A percentile compares a stretch with the other conserved stretches of the same genome.
phyloP scores from a whole-genome alignment of 2,329 filamentous ascomycete species.

The Sporothrix sp. region DNA sequence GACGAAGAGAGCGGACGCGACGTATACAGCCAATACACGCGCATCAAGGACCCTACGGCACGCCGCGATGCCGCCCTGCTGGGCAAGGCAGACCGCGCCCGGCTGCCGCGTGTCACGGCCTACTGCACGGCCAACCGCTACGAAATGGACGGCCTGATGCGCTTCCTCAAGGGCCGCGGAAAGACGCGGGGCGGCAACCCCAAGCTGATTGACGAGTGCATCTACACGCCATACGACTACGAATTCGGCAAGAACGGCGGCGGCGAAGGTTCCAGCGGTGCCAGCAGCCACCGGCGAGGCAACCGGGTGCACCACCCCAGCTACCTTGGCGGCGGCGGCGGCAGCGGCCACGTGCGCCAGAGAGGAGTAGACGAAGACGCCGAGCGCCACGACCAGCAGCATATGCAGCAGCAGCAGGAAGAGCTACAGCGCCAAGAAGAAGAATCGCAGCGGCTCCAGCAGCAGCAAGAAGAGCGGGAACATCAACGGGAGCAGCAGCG shows the following conservation, averaged over 20 bases:
- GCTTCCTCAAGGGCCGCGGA: conserved; percentile 76
- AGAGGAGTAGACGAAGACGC: conserved; percentile 2
- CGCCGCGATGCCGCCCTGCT: conserved; percentile 82
- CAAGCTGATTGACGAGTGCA: conserved; percentile 93
- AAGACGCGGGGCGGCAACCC: conserved; percentile 72
- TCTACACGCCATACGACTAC: conserved; percentile 91
- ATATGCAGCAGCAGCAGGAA: conserved; percentile 20
- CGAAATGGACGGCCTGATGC: conserved; percentile 79
- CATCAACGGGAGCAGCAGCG: not conserved
- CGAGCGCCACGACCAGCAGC: conserved; percentile 13
- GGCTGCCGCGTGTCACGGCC: conserved; percentile 82
- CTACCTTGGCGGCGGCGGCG: conserved; percentile 3
- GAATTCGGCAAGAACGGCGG: conserved; percentile 12
- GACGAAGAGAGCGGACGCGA: conserved; percentile 91
- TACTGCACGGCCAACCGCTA: conserved; percentile 94
- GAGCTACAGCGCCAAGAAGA: conserved; percentile 28
- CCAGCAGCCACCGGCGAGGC: conserved; percentile 11
- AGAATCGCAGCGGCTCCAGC: conserved; percentile 22
- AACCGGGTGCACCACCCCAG: conserved; percentile 9
- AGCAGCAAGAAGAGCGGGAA: conserved; percentile 22
- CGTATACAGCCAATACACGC: conserved; percentile 94
- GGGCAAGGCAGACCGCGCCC: conserved; percentile 84
- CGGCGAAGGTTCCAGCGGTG: conserved; percentile 30
- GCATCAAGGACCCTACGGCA: conserved; percentile 93
- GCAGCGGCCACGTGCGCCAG: conserved; percentile 1